phyloP scores from a whole-genome alignment of 208 protist genomes.

The Leishmania lainsoni region DNA sequence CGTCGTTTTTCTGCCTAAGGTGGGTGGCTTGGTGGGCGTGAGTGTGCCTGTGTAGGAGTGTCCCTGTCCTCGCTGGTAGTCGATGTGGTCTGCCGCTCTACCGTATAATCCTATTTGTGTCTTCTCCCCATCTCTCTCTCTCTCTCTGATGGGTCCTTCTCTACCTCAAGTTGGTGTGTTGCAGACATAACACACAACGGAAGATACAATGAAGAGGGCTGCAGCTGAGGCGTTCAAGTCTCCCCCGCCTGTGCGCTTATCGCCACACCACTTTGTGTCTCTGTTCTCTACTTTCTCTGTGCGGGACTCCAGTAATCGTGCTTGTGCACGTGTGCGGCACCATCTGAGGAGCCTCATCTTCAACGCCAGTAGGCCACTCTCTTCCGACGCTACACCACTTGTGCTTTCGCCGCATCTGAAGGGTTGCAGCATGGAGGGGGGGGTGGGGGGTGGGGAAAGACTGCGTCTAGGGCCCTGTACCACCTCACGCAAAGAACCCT shows the following conservation, averaged over 20 bases:
- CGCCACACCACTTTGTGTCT: neutral
- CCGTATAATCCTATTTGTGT: neutral
- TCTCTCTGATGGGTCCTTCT: neutral
- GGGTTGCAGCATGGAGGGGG: neutral
- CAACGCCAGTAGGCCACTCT: neutral
- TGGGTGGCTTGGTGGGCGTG: neutral
- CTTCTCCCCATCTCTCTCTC: neutral
- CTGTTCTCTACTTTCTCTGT: neutral
- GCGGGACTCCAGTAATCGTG: neutral
- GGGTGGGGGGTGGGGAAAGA: neutral
- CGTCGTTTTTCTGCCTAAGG: too few relatives aligned
- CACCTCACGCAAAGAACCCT: neutral
- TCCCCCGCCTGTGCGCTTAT: neutral
- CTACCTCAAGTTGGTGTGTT: neutral
- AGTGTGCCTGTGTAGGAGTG: neutral
- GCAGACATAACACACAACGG: neutral
- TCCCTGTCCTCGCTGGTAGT: conserved; percentile 5
- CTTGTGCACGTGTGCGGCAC: neutral
- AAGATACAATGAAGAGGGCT: neutral
- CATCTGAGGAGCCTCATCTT: neutral
- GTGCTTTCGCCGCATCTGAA: neutral
- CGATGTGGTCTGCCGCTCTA: conserved; percentile 8
- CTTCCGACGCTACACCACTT: neutral
- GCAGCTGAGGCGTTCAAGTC: neutral
- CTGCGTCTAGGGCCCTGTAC: neutral